Evolutionary conservation across 179 eudicot genomes (phyloP).

Genomic region (Corrigiola litoralis): DNA sequence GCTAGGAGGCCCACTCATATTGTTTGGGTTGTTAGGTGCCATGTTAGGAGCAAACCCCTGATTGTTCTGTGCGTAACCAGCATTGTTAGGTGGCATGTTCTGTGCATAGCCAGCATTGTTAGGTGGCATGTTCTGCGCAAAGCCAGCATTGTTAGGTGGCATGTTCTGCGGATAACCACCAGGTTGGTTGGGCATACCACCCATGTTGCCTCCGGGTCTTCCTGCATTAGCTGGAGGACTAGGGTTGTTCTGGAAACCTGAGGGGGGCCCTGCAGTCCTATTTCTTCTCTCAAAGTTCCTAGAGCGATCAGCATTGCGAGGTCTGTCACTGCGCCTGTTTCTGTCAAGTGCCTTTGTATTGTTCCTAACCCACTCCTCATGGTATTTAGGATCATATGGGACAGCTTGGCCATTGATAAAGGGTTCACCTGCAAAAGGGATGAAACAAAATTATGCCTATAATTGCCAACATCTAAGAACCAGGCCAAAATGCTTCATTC

Average conservation of each 20-base stretch:
- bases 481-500: not conserved
- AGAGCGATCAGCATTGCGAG: constrained; percentile 77
- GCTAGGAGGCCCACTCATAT: constrained; percentile 20
- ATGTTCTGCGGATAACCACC: constrained; percentile 3
- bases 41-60: constrained; percentile 16
- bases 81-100: constrained; percentile 16
- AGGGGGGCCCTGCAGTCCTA: constrained; percentile 26
- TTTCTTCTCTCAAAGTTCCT: constrained; percentile 81
- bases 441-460: not conserved
- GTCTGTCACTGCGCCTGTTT: constrained; percentile 87
- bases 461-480: not conserved
- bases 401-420: constrained; percentile 85
- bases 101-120: constrained; percentile 1
- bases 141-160: constrained; percentile 1
- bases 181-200: constrained; percentile 10
- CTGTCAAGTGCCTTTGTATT: constrained; percentile 70
- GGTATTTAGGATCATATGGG: constrained; percentile 93
- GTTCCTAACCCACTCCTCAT: constrained; percentile 94
- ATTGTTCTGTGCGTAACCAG: no score
- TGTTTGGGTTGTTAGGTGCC: constrained; percentile 13
- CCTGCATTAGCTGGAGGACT: constrained; percentile 17
- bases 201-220: constrained; percentile 20
- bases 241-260: no score
- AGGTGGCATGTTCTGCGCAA: constrained; percentile 12
- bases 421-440: constrained; percentile 81